These are phyloP conservation scores for Kluyveromyces aestuarii DNA, from an alignment of 805 yeast genomes.

Conservation along the genomic window DNA sequence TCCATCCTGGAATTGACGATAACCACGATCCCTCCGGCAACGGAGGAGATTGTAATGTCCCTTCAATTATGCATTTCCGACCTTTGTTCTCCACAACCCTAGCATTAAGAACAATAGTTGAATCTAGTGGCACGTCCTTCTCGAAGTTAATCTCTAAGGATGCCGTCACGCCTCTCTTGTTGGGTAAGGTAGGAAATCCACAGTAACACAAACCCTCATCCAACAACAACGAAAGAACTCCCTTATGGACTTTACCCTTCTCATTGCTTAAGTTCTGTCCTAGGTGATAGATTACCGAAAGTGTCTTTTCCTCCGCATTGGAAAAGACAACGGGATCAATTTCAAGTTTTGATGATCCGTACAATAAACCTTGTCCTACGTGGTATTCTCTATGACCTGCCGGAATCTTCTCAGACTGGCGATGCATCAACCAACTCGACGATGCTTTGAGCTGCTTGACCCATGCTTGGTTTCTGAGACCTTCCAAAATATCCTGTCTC, in stretches of 20 bases:
- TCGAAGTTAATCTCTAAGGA: slow-evolving; percentile 52
- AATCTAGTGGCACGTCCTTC: slow-evolving; percentile 41
- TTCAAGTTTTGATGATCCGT: slow-evolving; percentile 58
- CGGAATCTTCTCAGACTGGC: slow-evolving; percentile 43
- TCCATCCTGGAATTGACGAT: slow-evolving; percentile 3
- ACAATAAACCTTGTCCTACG: slow-evolving; percentile 63
- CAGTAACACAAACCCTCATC: slow-evolving; percentile 83
- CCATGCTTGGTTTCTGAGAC: slow-evolving; percentile 9
- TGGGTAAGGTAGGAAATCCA: slow-evolving; percentile 77
- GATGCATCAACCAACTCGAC: slow-evolving; percentile 15
- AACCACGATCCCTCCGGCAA: slow-evolving; percentile 3
- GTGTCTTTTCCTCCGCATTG: slow-evolving; percentile 33
- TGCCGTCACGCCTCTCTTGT: slow-evolving; percentile 85
- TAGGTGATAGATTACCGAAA: slow-evolving; percentile 61
- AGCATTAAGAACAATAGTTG: slow-evolving; percentile 60
- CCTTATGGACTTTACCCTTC: slow-evolving; percentile 72
- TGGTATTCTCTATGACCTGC: slow-evolving; percentile 50
- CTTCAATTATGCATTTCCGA: slow-evolving; percentile 73
- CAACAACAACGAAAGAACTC: slow-evolving; percentile 64
- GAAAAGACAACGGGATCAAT: slow-evolving; percentile 67
- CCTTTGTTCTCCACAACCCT: slow-evolving; percentile 60
- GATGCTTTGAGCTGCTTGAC: slow-evolving; percentile 14
- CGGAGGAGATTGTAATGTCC: slow-evolving; percentile 41
- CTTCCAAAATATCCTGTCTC: slow-evolving; percentile 20
- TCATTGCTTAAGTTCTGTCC: slow-evolving; percentile 59